Conservation (phyloP, 2,329 filamentous ascomycete genomes). For the Phyllosticta paracitricarpa region DNA sequence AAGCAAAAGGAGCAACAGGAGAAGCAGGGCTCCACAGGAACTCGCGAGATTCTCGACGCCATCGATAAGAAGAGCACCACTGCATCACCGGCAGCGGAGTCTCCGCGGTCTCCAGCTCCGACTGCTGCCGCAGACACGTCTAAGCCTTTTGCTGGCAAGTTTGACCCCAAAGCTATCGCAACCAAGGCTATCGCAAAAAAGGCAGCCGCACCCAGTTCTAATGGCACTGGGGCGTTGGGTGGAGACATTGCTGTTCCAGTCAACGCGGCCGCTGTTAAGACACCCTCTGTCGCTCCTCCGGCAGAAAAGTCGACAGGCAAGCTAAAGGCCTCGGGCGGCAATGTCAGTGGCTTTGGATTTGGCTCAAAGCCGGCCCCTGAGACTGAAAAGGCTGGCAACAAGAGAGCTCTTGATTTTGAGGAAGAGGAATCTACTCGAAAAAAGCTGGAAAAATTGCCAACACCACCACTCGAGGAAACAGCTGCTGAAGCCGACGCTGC, state of each 20-base stretch:
- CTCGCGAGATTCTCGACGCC: conserved; percentile 53
- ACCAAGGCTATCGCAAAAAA: conserved; percentile 48
- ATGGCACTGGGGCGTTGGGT: conserved; percentile 45
- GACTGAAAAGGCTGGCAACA: conserved; percentile 54
- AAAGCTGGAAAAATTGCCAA: conserved; percentile 84
- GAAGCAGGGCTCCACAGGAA: conserved; percentile 43
- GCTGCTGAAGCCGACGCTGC: conserved; percentile 43
- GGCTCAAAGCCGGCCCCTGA: conserved; percentile 56
- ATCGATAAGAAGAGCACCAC: conserved; percentile 57
- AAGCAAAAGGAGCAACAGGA: conserved; percentile 54
- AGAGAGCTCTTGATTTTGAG: conserved; percentile 72
- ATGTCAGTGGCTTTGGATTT: conserved; percentile 78
- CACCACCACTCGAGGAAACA: conserved; percentile 32
- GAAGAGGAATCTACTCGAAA: conserved; percentile 80
- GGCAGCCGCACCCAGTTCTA: conserved; percentile 47
- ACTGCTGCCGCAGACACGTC: conserved; percentile 12
- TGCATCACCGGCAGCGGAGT: neutral
- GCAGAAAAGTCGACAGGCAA: conserved; percentile 31
- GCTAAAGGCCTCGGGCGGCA: conserved; percentile 53
- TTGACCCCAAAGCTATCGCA: conserved; percentile 75
- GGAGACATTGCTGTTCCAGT: conserved; percentile 37
- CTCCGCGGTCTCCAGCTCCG: conserved; percentile 21
- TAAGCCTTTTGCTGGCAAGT: conserved; percentile 65
- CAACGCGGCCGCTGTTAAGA: neutral
- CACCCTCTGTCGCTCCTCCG: neutral